These are phyloP conservation scores for Fomitiporia mediterranea DNA, from an alignment of 1,284 basidiomycete species.

Conservation along the genomic window DNA sequence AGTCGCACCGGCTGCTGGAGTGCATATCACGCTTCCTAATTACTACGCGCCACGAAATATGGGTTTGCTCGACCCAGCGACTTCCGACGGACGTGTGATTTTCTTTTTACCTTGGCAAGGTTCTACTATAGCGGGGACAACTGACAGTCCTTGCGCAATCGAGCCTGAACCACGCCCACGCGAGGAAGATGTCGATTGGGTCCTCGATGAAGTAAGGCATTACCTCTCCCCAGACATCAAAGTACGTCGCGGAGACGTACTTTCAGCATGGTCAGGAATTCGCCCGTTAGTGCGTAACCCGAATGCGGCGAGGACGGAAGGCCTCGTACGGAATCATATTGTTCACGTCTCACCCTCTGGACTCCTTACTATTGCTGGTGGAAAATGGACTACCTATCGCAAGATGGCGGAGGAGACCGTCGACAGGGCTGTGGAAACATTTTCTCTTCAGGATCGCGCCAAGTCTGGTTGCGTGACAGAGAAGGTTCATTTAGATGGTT, in stretches of 20 bases:
- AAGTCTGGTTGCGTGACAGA: slow-evolving; percentile 77
- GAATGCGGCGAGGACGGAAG: slow-evolving; percentile 74
- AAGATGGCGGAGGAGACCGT: slow-evolving; percentile 97
- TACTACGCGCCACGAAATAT: slow-evolving; percentile 96
- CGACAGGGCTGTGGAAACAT: slow-evolving; percentile 82
- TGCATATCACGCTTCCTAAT: slow-evolving; percentile 95
- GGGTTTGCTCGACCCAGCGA: slow-evolving; percentile 94
- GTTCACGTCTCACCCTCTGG: slow-evolving; percentile 82
- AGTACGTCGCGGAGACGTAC: slow-evolving; percentile 93
- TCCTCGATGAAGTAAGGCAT: slow-evolving; percentile 86
- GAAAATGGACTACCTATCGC: slow-evolving; percentile 98
- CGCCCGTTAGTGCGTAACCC: slow-evolving; percentile 89
- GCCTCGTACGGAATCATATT: slow-evolving; percentile 92
- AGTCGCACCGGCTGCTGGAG: slow-evolving; percentile 88
- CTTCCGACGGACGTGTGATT: slow-evolving; percentile 95
- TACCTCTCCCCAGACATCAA: slow-evolving; percentile 93
- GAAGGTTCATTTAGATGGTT: slow-evolving; percentile 82
- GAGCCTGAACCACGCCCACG: slow-evolving; percentile 77
- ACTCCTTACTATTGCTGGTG: slow-evolving; percentile 92
- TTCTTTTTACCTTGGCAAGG: slow-evolving; percentile 99
- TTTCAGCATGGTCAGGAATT: slow-evolving; percentile 92
- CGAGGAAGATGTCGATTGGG: slow-evolving; percentile 97
- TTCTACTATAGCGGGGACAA: slow-evolving; percentile 95
- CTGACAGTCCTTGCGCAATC: slow-evolving; percentile 81
- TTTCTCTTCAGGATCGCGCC: slow-evolving; percentile 54